These are phyloP conservation scores for Phytopythium helicoides DNA, from an alignment of 352 stramenopile genomes.

Conservation along the genomic window DNA sequence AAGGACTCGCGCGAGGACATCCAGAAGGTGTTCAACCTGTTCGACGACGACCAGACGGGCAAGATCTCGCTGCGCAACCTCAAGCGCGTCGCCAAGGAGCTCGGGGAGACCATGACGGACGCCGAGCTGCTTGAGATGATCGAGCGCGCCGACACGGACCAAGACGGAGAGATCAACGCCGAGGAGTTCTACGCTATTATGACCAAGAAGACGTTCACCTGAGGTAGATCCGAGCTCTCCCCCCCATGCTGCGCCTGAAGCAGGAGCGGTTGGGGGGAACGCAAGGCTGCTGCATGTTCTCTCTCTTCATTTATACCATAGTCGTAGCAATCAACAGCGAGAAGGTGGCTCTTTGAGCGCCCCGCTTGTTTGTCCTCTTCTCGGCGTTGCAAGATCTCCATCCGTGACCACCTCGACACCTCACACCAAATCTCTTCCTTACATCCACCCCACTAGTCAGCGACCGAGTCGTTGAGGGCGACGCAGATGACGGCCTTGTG, in stretches of 20 bases:
- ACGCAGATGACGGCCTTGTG: conserved; percentile 90
- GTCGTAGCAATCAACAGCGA: not conserved
- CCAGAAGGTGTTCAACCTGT: conserved; percentile 95
- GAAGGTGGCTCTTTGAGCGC: not conserved
- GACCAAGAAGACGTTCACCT: conserved; percentile 94
- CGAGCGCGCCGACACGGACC: conserved; percentile 93
- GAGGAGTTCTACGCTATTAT: conserved; percentile 99
- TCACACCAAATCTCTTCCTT: no score
- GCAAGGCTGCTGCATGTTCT: not conserved
- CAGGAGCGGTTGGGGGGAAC: not conserved
- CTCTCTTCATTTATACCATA: conserved; percentile 3
- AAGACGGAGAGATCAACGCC: conserved; percentile 96
- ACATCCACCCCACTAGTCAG: conserved; percentile 31
- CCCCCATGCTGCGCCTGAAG: no score
- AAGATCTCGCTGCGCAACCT: conserved; percentile 97
- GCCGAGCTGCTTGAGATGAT: conserved; percentile 99
- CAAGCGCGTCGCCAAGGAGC: conserved; percentile 96
- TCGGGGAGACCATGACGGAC: conserved; percentile 99
- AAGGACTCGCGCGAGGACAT: conserved; percentile 97
- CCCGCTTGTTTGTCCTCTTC: not conserved
- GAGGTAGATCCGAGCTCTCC: not conserved
- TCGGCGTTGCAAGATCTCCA: no score
- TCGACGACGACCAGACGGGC: conserved; percentile 97
- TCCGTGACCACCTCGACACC: no score
- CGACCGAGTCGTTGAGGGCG: conserved; percentile 82